Evolutionary conservation across 768 basidiomycete species (phyloP).

Genomic region (Auricularia sp.): DNA sequence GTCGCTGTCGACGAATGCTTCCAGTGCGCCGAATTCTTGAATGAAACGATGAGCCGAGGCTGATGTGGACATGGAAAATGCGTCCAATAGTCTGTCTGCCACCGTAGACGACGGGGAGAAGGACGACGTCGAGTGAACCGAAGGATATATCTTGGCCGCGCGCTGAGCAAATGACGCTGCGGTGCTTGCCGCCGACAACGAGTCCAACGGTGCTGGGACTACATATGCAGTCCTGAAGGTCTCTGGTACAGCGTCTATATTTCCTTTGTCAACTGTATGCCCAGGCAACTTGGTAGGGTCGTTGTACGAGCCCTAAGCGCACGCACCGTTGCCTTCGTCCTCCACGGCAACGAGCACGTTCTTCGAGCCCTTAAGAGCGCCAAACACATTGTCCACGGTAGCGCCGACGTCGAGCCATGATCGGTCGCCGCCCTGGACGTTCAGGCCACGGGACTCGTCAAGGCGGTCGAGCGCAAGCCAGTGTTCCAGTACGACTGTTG

Average conservation of each 20-base stretch:
- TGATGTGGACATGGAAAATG: not conserved
- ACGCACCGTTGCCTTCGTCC: not conserved
- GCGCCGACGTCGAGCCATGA: not conserved
- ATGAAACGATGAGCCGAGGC: slow-evolving; percentile 19
- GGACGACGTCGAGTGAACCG: not conserved
- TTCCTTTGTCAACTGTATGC: too few species aligned
- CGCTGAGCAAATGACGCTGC: not conserved
- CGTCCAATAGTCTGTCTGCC: not conserved
- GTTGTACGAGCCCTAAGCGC: too few species aligned
- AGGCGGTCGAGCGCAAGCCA: not conserved
- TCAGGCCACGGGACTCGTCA: not conserved
- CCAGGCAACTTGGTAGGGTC: too few species aligned
- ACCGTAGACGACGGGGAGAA: not conserved
- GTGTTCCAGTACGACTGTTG: not conserved
- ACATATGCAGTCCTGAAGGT: not conserved
- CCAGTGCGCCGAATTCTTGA: slow-evolving; percentile 32
- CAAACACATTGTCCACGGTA: not conserved
- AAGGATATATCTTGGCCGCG: not conserved
- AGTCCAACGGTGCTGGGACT: not conserved
- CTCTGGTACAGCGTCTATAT: not conserved
- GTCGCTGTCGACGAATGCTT: slow-evolving; percentile 45
- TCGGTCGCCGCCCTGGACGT: not conserved
- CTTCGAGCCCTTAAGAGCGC: not conserved
- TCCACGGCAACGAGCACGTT: not conserved
- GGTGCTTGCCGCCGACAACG: not conserved